Conservation (phyloP, 208 protist genomes). For the Acanthamoeba sp. region DNA sequence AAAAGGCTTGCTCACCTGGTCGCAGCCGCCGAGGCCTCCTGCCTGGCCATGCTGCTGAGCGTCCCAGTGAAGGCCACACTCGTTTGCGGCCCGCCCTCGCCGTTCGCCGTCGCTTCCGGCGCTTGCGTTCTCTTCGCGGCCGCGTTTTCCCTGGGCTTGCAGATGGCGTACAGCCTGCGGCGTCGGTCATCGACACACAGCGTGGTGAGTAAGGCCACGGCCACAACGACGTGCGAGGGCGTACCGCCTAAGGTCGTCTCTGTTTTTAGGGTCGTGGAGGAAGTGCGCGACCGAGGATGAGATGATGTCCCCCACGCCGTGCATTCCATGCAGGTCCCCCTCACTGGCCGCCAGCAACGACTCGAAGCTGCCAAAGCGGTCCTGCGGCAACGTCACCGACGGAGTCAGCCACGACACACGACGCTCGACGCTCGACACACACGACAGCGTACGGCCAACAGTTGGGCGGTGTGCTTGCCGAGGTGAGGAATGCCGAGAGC, state of each 20-base stretch:
- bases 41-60: neutral
- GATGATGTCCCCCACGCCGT: conserved; percentile 55
- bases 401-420: neutral
- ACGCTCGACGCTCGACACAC: neutral
- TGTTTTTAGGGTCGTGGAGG: neutral
- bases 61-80: conserved; percentile 22
- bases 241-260: neutral
- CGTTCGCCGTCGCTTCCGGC: too few species aligned
- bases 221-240: too few species aligned
- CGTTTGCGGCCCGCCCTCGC: neutral
- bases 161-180: neutral
- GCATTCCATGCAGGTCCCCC: conserved; percentile 36
- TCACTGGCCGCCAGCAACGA: neutral
- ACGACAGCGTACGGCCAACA: neutral
- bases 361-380: neutral
- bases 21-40: neutral
- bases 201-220: too few species aligned
- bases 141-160: neutral
- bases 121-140: neutral
- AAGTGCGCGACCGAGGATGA: neutral
- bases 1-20: neutral
- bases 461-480: conserved; percentile 61
- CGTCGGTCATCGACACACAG: neutral
- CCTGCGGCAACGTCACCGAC: neutral
- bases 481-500: conserved; percentile 78